These are phyloP conservation scores for Piper longum DNA, from an alignment of 164 flowering plant species.

Conservation along the genomic window DNA sequence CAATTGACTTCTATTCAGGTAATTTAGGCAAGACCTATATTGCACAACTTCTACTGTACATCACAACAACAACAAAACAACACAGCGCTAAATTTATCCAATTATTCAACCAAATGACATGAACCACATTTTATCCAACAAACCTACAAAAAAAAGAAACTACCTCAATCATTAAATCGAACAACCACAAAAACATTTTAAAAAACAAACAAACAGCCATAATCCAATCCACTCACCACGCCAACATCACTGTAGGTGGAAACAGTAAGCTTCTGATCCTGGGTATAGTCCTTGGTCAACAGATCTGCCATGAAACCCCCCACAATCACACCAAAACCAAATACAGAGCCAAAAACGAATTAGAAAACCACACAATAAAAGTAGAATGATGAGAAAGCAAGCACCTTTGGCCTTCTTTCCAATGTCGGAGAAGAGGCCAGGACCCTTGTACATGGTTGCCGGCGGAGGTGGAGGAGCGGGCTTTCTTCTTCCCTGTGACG, in stretches of 20 bases:
- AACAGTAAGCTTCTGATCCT: constrained; percentile 22
- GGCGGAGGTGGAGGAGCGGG: constrained; percentile 2
- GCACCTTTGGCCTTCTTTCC: constrained; percentile 16
- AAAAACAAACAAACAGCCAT: too few species aligned
- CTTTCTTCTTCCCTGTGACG: background rate
- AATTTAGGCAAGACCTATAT: too few species aligned
- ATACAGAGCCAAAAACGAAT: background rate
- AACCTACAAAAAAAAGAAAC: too few species aligned
- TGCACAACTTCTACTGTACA: too few species aligned
- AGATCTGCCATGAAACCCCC: constrained; percentile 13
- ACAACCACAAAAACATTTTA: too few species aligned
- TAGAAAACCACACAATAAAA: background rate
- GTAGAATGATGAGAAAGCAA: background rate
- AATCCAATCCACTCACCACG: constrained; percentile 8
- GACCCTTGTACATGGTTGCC: constrained; percentile 21
- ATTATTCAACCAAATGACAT: too few species aligned
- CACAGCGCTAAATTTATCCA: too few species aligned
- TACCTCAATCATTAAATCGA: too few species aligned
- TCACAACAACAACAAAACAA: too few species aligned
- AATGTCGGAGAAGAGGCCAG: constrained; percentile 10
- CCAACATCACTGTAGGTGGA: constrained; percentile 15
- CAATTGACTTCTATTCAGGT: too few species aligned
- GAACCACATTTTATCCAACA: too few species aligned
- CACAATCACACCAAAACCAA: background rate
- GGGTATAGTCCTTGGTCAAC: constrained; percentile 20